A percentile compares a stretch with the other conserved stretches of the same genome.
phyloP scores from a whole-genome alignment of 2,329 filamentous ascomycete species.

The Sporothrix mexicana region DNA sequence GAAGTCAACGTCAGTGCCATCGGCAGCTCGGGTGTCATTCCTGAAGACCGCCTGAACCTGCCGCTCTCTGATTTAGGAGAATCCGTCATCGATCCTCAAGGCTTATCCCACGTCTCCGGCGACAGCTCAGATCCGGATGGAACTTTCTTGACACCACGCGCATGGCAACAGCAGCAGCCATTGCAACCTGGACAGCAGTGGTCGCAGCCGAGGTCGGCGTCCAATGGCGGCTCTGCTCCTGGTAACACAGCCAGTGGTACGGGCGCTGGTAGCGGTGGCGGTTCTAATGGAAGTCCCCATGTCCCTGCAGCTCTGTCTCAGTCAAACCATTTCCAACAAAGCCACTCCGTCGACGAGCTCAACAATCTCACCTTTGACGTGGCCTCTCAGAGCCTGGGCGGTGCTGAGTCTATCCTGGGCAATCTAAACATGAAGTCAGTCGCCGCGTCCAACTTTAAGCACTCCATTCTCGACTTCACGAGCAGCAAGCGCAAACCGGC shows the following conservation, averaged over 20 bases:
- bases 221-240: slow-evolving; percentile 1
- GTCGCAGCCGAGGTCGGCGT: slow-evolving; percentile 37
- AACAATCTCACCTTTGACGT: slow-evolving; percentile 59
- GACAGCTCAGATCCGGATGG: slow-evolving; percentile 57
- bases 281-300: slow-evolving; percentile 24
- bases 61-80: slow-evolving; percentile 44
- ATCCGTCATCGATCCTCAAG: slow-evolving; percentile 46
- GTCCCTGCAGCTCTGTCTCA: slow-evolving; percentile 40
- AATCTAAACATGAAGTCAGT: slow-evolving; percentile 53
- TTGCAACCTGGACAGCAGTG: slow-evolving; percentile 28
- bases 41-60: slow-evolving; percentile 56
- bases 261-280: slow-evolving; percentile 28
- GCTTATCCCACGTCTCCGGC: slow-evolving; percentile 51
- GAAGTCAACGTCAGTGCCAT: slow-evolving; percentile 61
- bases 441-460: slow-evolving; percentile 39
- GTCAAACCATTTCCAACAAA: slow-evolving; percentile 36
- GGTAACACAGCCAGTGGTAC: background rate
- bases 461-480: slow-evolving; percentile 46
- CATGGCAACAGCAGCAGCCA: slow-evolving; percentile 31
- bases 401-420: slow-evolving; percentile 53
- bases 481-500: slow-evolving; percentile 64
- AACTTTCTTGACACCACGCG: slow-evolving; percentile 33
- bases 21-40: slow-evolving; percentile 59
- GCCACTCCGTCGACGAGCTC: slow-evolving; percentile 56
- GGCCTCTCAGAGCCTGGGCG: slow-evolving; percentile 62